These are phyloP conservation scores for Trifolium fragiferum DNA, from an alignment of 306 rosid genomes.

Conservation along the genomic window DNA sequence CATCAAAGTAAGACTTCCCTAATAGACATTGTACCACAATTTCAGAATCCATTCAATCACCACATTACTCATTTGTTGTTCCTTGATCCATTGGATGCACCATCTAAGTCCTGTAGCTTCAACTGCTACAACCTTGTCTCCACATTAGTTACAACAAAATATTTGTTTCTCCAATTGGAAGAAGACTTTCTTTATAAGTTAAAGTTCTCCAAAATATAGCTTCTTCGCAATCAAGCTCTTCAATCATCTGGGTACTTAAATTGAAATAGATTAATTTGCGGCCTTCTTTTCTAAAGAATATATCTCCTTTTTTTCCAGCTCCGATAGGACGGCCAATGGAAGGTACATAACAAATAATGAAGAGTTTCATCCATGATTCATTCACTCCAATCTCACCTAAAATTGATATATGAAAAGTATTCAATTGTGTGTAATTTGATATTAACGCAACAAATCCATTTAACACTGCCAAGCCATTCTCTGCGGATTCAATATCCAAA, in stretches of 20 bases:
- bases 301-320: neutral
- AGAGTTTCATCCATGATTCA: neutral
- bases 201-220: neutral
- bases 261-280: too few species aligned
- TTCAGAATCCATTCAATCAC: too few species aligned
- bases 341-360: too few species aligned
- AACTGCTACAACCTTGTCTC: too few species aligned
- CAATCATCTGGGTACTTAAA: neutral
- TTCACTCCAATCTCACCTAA: neutral
- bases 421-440: neutral
- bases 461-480: neutral
- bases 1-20: too few species aligned
- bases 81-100: too few species aligned
- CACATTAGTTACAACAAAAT: too few species aligned
- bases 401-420: neutral
- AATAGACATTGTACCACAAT: too few species aligned
- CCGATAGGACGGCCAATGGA: neutral
- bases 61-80: too few species aligned
- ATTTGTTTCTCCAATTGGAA: neutral
- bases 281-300: neutral
- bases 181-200: neutral
- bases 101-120: too few species aligned
- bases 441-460: neutral
- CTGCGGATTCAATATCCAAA: neutral
- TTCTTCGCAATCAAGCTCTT: neutral